A percentile compares a stretch with the other conserved stretches of the same genome.
phyloP scores from a whole-genome alignment of 2,329 filamentous ascomycete genomes.

The Thielaviopsis musarum region DNA sequence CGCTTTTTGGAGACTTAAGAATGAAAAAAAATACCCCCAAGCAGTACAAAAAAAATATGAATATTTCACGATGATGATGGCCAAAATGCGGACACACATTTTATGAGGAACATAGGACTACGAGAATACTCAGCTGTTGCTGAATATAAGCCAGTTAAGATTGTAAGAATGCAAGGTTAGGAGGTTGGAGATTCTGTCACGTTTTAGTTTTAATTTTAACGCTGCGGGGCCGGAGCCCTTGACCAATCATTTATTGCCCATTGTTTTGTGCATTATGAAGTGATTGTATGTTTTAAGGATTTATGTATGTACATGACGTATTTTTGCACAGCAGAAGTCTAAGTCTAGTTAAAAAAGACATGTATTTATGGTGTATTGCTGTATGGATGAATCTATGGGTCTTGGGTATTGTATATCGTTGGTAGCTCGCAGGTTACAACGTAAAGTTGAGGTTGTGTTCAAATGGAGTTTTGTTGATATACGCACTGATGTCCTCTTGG shows the following conservation, averaged over 20 bases:
- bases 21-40: slow-evolving; percentile 11
- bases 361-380: background rate
- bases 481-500: slow-evolving; percentile 45
- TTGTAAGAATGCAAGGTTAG: background rate
- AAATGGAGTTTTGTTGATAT: slow-evolving; percentile 37
- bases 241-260: too few relatives aligned
- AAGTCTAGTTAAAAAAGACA: too few relatives aligned
- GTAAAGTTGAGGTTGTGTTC: slow-evolving; percentile 17
- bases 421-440: background rate
- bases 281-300: too few relatives aligned
- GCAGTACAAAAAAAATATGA: slow-evolving; percentile 10
- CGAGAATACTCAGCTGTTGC: slow-evolving; percentile 1
- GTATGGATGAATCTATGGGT: background rate
- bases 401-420: background rate
- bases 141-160: slow-evolving; percentile 4
- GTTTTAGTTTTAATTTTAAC: background rate
- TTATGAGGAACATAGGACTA: slow-evolving; percentile 13
- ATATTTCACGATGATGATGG: slow-evolving; percentile 8
- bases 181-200: background rate
- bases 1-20: slow-evolving; percentile 13
- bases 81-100: slow-evolving; percentile 12
- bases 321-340: too few relatives aligned
- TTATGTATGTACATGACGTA: too few relatives aligned
- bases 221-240: too few relatives aligned
- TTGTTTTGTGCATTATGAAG: too few relatives aligned